These are phyloP conservation scores for Aspergillus ibericus DNA, from an alignment of 2,329 filamentous ascomycete genomes.

Conservation along the genomic window DNA sequence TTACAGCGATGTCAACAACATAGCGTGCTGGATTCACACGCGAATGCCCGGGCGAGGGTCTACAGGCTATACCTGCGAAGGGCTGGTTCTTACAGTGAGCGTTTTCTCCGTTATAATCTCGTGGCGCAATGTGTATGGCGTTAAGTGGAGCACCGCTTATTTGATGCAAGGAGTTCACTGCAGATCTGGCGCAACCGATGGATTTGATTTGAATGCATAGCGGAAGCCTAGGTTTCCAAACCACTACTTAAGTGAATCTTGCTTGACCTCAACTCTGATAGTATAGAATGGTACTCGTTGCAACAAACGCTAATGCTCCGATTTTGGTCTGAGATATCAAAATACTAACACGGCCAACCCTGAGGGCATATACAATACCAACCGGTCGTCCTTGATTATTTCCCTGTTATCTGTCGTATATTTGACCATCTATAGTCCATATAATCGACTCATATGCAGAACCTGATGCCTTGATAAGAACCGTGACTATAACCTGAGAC, in stretches of 20 bases:
- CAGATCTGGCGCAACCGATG: slow-evolving; percentile 4
- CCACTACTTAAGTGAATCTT: background rate
- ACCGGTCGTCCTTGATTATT: too few species aligned
- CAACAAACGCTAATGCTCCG: background rate
- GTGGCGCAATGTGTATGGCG: slow-evolving; percentile 21
- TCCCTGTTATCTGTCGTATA: too few species aligned
- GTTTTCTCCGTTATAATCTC: slow-evolving; percentile 9
- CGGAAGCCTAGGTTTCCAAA: background rate
- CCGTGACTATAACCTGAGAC: too few species aligned
- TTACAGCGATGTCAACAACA: background rate
- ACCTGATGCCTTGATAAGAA: too few species aligned
- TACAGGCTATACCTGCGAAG: slow-evolving; percentile 10
- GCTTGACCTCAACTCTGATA: background rate
- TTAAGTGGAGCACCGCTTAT: slow-evolving; percentile 15
- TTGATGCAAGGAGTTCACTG: slow-evolving; percentile 7
- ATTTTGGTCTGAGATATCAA: too few species aligned
- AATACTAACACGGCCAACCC: too few species aligned
- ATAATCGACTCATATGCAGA: too few species aligned
- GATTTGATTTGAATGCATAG: slow-evolving; percentile 2
- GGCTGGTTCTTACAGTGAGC: slow-evolving; percentile 20
- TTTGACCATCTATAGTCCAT: too few species aligned
- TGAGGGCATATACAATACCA: too few species aligned
- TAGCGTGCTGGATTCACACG: slow-evolving; percentile 1
- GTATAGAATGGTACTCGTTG: slow-evolving; percentile 9
- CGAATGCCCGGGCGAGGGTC: slow-evolving; percentile 7